Evolutionary conservation across 148 eudicot species (phyloP).

Genomic region (Fagopyrum homotropicum): DNA sequence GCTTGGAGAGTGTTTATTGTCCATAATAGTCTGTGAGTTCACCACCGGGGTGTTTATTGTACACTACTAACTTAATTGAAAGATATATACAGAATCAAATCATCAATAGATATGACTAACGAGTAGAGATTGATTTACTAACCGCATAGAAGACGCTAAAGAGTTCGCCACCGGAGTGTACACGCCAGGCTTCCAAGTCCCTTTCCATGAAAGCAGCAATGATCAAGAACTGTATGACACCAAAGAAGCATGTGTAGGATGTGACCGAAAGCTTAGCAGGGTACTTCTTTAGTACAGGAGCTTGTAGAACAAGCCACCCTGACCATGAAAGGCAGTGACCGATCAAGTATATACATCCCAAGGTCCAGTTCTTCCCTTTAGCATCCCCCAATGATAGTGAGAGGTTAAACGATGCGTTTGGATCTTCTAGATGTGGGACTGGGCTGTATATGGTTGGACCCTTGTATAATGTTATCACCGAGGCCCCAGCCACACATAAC

Average conservation of each 20-base stretch:
- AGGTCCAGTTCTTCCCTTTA: slow-evolving; percentile 75
- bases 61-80: neutral
- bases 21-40: too few relatives aligned
- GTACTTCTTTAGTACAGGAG: slow-evolving; percentile 82
- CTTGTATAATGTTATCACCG: slow-evolving; percentile 83
- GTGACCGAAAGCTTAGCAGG: slow-evolving; percentile 95
- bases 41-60: too few relatives aligned
- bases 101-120: neutral
- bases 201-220: slow-evolving; percentile 84
- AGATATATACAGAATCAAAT: neutral
- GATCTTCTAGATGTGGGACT: slow-evolving; percentile 22
- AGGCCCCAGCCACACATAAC: slow-evolving; percentile 80
- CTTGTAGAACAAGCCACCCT: slow-evolving; percentile 89
- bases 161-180: slow-evolving; percentile 84
- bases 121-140: slow-evolving; percentile 17
- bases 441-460: slow-evolving; percentile 93
- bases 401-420: slow-evolving; percentile 26
- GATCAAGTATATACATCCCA: slow-evolving; percentile 84
- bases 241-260: slow-evolving; percentile 93
- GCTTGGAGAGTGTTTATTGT: too few relatives aligned
- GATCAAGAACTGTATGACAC: slow-evolving; percentile 70
- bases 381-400: slow-evolving; percentile 70
- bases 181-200: slow-evolving; percentile 73
- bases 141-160: slow-evolving; percentile 94
- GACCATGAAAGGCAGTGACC: slow-evolving; percentile 98